These are phyloP conservation scores for Cyberlindnera veronae DNA, from an alignment of 805 yeast species.

Conservation along the genomic window DNA sequence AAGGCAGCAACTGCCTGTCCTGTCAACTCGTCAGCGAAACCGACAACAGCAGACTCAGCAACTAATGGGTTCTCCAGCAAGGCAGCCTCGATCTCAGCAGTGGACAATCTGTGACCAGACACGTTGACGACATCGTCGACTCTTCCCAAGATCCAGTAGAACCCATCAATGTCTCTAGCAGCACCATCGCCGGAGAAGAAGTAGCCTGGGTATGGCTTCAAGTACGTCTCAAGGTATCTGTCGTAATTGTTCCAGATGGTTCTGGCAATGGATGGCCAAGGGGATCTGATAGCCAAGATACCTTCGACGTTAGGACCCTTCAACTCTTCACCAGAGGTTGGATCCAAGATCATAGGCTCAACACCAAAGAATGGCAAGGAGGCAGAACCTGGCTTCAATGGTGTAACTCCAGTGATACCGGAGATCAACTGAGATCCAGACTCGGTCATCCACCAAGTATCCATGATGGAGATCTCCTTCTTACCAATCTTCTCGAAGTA, in stretches of 20 bases:
- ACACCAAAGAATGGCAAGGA: slow-evolving; percentile 84
- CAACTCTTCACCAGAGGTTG: slow-evolving; percentile 68
- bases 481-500: slow-evolving; percentile 68
- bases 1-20: slow-evolving; percentile 86
- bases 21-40: slow-evolving; percentile 77
- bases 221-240: slow-evolving; percentile 75
- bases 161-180: slow-evolving; percentile 80
- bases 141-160: slow-evolving; percentile 81
- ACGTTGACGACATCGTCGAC: slow-evolving; percentile 89
- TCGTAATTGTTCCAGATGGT: slow-evolving; percentile 75
- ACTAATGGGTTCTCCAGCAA: slow-evolving; percentile 67
- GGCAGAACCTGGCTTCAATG: slow-evolving; percentile 84
- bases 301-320: slow-evolving; percentile 74
- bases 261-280: slow-evolving; percentile 89
- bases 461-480: slow-evolving; percentile 66
- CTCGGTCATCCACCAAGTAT: slow-evolving; percentile 90
- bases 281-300: slow-evolving; percentile 63
- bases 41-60: slow-evolving; percentile 81
- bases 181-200: slow-evolving; percentile 92
- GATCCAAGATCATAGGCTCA: slow-evolving; percentile 68
- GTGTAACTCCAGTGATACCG: slow-evolving; percentile 72
- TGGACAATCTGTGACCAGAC: slow-evolving; percentile 83
- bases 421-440: slow-evolving; percentile 78
- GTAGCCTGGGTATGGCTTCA: slow-evolving; percentile 76
- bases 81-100: slow-evolving; percentile 86